Conservation (phyloP, 441 rosid genomes). For the Syzygium syzygioides region DNA sequence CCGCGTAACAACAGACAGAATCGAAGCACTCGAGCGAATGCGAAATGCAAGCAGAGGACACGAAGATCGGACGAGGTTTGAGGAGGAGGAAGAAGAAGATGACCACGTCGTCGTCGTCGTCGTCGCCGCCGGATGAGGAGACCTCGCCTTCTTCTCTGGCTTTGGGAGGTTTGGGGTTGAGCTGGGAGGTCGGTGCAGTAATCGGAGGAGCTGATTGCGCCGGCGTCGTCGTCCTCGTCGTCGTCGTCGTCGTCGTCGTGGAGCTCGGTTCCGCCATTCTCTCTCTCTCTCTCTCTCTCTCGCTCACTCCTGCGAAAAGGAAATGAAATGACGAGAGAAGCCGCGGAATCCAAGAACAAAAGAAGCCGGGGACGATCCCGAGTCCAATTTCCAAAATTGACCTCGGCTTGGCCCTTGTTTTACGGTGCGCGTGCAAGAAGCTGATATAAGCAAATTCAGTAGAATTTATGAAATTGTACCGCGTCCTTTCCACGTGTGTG, state of each 20-base stretch:
- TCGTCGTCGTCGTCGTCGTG: not conserved
- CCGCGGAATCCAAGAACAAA: not conserved
- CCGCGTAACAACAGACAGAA: not conserved
- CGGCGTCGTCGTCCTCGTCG: not conserved
- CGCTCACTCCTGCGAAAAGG: not conserved
- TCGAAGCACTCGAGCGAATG: not conserved
- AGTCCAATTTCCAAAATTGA: not conserved
- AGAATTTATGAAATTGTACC: not conserved
- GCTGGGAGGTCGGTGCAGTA: not conserved
- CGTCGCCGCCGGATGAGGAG: constrained; percentile 60
- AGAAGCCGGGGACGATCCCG: not conserved
- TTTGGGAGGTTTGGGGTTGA: constrained; percentile 3
- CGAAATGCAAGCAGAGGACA: not conserved
- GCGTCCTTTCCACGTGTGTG: not conserved
- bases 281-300: not conserved
- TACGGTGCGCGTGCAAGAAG: not conserved
- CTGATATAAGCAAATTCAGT: not conserved
- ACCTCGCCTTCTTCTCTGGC: constrained; percentile 88
- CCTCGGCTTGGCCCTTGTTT: not conserved
- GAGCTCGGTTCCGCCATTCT: not conserved
- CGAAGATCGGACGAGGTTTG: not conserved
- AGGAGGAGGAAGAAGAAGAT: constrained; percentile 2
- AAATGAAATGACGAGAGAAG: not conserved
- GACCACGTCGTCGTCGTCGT: constrained; percentile 28
- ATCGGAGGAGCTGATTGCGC: constrained; percentile 23